Evolutionary conservation across 495 filamentous ascomycete genomes (phyloP), one percentile per base, ranked within the genome.

Genomic region (Lepraria neglecta): DNA sequence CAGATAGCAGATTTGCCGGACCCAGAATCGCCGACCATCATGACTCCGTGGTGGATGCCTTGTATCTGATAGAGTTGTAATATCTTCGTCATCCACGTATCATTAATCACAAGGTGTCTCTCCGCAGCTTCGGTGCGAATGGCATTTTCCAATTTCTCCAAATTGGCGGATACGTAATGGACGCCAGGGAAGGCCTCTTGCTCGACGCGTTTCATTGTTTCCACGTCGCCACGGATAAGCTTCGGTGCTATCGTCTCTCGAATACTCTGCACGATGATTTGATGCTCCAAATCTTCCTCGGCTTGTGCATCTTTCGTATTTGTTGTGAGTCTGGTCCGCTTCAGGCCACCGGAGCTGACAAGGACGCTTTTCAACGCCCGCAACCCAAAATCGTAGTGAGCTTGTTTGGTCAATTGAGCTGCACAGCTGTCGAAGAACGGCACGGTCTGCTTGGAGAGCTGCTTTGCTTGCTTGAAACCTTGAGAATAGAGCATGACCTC

Each of bases 401-500:
- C 94, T 71, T 99, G 95, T 70, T 96, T 97, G 3, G 91, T 95
- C 59, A 99, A 75, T 45, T 78, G 78, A 28, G 78, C 78, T 11
- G 87, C 74, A 74, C 95, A 99, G 64, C 84, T 83, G 68, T 99
- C 94, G 74, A 99, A 97, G 80, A 99, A 97, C 0, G 94, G 95
- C 48, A 99, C 94, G 1, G 90, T 95, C 54, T 96, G 90, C 72
- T 89, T 92, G 6, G 94, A 95, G 17, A 99, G 77, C 61, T 86
- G 78, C 74, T 97, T 97, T 33, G 94, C 94, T 71, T 95, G 88
- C 68, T 87, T 91, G 80, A 99, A 99, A 64, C 94, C 94, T 77
- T 99, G 94, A 6, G 94, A 99, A 77, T 95, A 99, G 24, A 99
- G 85, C 94, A 97, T 99, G 59, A 99, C 94, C 77, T 99, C 94